Base-by-base conservation (phyloP, 768 basidiomycete species). In the Trametopsis cervina region DNA sequence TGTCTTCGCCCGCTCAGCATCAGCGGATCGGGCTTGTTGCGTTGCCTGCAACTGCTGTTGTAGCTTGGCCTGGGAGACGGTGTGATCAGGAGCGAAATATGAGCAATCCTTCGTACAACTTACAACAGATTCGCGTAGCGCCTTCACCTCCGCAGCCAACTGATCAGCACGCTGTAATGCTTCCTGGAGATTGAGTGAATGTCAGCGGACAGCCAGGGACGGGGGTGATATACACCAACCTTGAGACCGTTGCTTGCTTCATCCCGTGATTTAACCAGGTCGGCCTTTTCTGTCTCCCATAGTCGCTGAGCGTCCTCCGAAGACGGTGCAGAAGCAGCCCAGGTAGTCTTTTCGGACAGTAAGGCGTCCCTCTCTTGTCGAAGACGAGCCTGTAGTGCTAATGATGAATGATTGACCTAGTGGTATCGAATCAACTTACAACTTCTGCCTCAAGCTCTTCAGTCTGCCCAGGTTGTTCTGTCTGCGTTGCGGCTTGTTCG, bases 231-330 rank as follows among this genome's bases (percentile, higher is more conserved):
- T 18, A 18, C 37, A 7, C 17, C 10, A 47, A n/a, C 11, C 2
- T 27, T 42, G 62, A 21, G 60, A 83, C 87, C 68, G 79, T 78
- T n/a, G 75, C 63, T 45, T 78, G 76, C 80, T n/a, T 82, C 78
- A 49, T 75, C 82, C 5, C 80, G 78, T 22, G 72, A 70, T 54
- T 78, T 77, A 27, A 71, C 47, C 0, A 89, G 67, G 45, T 77
- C 74, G 0, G 65, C 69, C 55, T 80, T 86, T 59, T 87, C 83
- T 1, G 68, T 57, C 47, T 85, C 82, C 76, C 78, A 78, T 15
- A 63, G 62, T 12, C 56, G 51, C 44, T 68, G 72, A 24, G 59
- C 58, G 27, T 64, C 57, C 3, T 59, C 57, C 1, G 54, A 55
- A 17, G 58, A 48, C 3, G 53, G 51, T 1, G 66, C 24, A n/a